Conservation (phyloP, 345 rosid species). For the Sapria himalayana region DNA sequence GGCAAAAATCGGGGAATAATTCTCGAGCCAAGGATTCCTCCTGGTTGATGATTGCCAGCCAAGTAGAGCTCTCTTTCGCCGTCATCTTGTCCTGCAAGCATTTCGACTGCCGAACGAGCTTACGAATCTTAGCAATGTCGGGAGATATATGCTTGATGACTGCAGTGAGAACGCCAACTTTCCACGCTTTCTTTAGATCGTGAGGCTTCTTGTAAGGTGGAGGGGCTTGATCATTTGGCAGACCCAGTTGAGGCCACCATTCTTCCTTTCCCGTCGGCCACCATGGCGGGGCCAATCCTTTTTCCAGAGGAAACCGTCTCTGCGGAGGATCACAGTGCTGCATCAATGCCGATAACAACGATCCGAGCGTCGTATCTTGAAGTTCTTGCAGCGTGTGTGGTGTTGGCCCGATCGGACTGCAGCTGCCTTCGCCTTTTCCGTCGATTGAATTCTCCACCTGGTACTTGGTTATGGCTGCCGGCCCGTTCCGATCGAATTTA, state of each 20-base stretch:
- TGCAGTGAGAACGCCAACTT: slow-evolving; percentile 69
- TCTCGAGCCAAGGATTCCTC: slow-evolving; percentile 44
- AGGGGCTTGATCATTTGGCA: slow-evolving; percentile 45
- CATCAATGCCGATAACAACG: slow-evolving; percentile 64
- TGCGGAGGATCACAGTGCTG: slow-evolving; percentile 90
- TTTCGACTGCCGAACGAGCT: slow-evolving; percentile 64
- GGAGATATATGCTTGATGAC: slow-evolving; percentile 77
- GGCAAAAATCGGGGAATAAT: slow-evolving; percentile 37
- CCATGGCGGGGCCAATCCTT: slow-evolving; percentile 85
- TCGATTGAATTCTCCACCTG: slow-evolving; percentile 35
- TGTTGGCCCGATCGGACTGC: slow-evolving; percentile 33
- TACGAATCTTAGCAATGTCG: slow-evolving; percentile 51
- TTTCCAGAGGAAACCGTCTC: slow-evolving; percentile 66
- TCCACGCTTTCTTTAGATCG: slow-evolving; percentile 90
- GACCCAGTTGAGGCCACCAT: slow-evolving; percentile 65
- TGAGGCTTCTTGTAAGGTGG: slow-evolving; percentile 98
- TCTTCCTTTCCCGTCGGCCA: slow-evolving; percentile 91
- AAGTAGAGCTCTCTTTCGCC: slow-evolving; percentile 75
- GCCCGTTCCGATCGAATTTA: slow-evolving; percentile 82
- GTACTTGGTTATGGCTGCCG: slow-evolving; percentile 65
- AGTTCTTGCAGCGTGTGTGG: slow-evolving; percentile 72
- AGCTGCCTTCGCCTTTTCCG: slow-evolving; percentile 31
- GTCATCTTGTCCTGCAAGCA: slow-evolving; percentile 92
- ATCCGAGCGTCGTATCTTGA: slow-evolving; percentile 93
- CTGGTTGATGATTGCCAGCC: slow-evolving; percentile 64